Base-by-base conservation (phyloP, 352 stramenopile species). In the Globisporangium spinosum region DNA sequence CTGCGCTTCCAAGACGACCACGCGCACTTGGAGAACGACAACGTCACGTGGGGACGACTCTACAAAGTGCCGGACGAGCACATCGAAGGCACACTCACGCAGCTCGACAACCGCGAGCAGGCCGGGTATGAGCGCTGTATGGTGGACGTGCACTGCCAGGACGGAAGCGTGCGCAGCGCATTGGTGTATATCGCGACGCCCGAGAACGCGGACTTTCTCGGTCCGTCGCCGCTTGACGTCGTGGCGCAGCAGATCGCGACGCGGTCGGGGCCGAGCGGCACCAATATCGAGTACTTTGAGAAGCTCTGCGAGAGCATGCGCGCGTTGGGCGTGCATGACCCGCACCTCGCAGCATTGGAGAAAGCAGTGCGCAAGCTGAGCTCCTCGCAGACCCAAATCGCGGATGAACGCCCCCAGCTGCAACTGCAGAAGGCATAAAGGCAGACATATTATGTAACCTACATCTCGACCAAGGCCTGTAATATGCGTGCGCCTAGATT, bases 211-310 rank as follows among this genome's bases (percentile, higher is more conserved):
- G 85, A 94, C 66, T 97, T 97, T 64, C 60, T 96, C 20, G 90
- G 90, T 20, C 89, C 90, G 2, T 76, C 75, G 13, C 57, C 83
- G 3, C 61, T 95, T 23, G 77, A 90, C 10, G 78, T 85, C 45
- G 95, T 97, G 83, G 89, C 86, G 51, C 78, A 83, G 57, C 75
- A 92, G 65, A 96, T 96, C 70, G 80, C 79, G 49, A 93, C 84
- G 13, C 77, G 86, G 10, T 76, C 70, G 38, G 88, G 88, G 20
- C 79, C 79, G 62, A 94, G 85, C 62, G 88, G 88, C 25, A 82
- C 87, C 59, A 96, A 96, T 76, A 85, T 90, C 53, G 88, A 96
- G 77, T 96, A 96, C 68, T 77, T 96, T 61, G 89, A 90, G 60
- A 86, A 83, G 63, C 81, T 96, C 64, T 93, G 84, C 68, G 80